phyloP scores from a whole-genome alignment of 2,329 filamentous ascomycete species.

The Paracoccidioides brasiliensis region DNA sequence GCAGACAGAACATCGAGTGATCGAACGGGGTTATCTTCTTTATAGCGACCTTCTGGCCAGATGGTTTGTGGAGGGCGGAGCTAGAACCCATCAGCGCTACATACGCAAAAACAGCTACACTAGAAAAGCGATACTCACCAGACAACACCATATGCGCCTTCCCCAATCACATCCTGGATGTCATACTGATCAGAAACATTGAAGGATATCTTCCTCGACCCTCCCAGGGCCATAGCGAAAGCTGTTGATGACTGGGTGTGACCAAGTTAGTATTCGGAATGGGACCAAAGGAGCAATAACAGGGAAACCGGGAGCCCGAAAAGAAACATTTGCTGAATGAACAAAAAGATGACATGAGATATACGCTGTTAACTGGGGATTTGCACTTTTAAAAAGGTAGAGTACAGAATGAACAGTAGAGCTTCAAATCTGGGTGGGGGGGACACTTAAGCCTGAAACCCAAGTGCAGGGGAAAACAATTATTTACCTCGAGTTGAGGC shows the following conservation, averaged over 20 bases:
- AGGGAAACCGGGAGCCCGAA: not conserved
- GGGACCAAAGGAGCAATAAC: not conserved
- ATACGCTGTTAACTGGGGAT: not conserved
- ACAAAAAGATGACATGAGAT: not conserved
- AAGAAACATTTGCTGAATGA: not conserved
- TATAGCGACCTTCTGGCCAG: conserved; percentile 95
- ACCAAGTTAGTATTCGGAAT: conserved; percentile 3
- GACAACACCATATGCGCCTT: conserved; percentile 96
- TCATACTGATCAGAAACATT: conserved; percentile 99
- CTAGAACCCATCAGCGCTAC: conserved; percentile 34
- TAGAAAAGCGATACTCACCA: conserved; percentile 53
- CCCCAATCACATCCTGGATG: conserved; percentile 97
- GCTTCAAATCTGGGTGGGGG: not conserved
- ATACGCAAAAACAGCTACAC: not conserved
- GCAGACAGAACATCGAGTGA: conserved; percentile 95
- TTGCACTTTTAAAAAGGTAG: not conserved
- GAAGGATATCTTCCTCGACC: conserved; percentile 91
- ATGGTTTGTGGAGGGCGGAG: conserved; percentile 95
- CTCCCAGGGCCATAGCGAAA: conserved; percentile 33
- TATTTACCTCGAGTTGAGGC: not conserved
- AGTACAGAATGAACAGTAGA: not conserved
- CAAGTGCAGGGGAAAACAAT: not conserved
- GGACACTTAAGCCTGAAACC: not conserved
- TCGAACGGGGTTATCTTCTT: conserved; percentile 99
- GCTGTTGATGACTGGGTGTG: not conserved